phyloP scores from a whole-genome alignment of 768 basidiomycete genomes.

The Russula ochroleuca region DNA sequence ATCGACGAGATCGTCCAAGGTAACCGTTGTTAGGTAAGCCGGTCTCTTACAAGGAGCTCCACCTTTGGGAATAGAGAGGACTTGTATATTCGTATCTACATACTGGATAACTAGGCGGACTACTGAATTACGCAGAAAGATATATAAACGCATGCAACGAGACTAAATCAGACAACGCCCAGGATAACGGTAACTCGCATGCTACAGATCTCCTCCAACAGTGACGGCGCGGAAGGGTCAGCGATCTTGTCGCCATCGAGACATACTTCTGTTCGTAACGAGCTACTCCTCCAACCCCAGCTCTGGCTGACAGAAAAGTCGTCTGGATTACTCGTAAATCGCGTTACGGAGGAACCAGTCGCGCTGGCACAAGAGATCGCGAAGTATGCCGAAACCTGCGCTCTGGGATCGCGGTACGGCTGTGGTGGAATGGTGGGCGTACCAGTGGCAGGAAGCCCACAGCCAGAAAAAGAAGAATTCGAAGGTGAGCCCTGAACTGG shows the following conservation, averaged over 20 bases:
- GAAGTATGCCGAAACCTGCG: slow-evolving; percentile 74
- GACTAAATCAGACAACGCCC: slow-evolving; percentile 54
- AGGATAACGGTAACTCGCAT: slow-evolving; percentile 76
- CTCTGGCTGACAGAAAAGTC: slow-evolving; percentile 80
- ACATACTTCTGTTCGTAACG: slow-evolving; percentile 47
- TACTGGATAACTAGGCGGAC: not conserved
- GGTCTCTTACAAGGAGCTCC: not conserved
- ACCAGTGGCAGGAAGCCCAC: slow-evolving; percentile 41
- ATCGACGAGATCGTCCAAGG: not conserved
- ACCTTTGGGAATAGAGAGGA: not conserved
- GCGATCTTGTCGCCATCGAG: slow-evolving; percentile 32
- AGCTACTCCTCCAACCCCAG: slow-evolving; percentile 87
- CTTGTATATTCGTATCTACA: not conserved
- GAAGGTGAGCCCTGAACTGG: slow-evolving; percentile 26
- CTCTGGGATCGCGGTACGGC: slow-evolving; percentile 72
- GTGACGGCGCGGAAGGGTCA: slow-evolving; percentile 10
- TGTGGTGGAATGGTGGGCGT: slow-evolving; percentile 50
- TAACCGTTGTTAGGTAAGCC: slow-evolving; percentile 12
- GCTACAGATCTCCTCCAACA: slow-evolving; percentile 48
- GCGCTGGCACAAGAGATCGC: slow-evolving; percentile 76
- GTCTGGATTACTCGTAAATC: slow-evolving; percentile 84
- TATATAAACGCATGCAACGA: not conserved
- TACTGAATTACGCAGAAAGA: no score
- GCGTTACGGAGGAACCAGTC: slow-evolving; percentile 75
- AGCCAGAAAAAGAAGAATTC: slow-evolving; percentile 11